A percentile compares a stretch with the other conserved stretches of the same genome.
Conservation (phyloP, 1,284 basidiomycete species). For the Inonotus obliquus region DNA sequence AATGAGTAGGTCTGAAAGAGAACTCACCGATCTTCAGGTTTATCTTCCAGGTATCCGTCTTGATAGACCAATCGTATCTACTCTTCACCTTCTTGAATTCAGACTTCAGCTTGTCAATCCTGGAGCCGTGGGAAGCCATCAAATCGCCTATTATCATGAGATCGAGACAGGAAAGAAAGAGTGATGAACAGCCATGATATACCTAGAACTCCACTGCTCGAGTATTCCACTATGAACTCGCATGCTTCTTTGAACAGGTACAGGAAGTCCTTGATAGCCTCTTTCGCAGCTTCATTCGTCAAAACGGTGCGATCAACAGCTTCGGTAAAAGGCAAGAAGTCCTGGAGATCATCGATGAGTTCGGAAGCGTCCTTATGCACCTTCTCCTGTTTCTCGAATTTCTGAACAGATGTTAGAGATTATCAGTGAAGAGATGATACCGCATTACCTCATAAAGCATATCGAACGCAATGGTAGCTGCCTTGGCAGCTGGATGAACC, state of each 20-base stretch:
- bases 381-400: conserved; percentile 2
- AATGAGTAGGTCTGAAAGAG: not conserved
- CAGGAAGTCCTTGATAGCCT: not conserved
- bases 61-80: conserved; percentile 2
- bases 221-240: not conserved
- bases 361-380: not conserved
- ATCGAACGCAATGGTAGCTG: not conserved
- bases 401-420: not conserved
- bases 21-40: not conserved
- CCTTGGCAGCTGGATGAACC: conserved; percentile 5
- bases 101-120: not conserved
- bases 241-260: not conserved
- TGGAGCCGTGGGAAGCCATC: not conserved
- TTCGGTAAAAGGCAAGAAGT: not conserved
- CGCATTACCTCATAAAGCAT: conserved; percentile 1
- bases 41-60: not conserved
- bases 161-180: not conserved
- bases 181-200: not conserved
- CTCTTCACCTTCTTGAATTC: not conserved
- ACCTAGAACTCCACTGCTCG: not conserved
- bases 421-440: not conserved
- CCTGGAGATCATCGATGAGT: not conserved
- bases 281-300: not conserved
- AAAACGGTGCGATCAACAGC: not conserved
- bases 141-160: not conserved